Percentiles rank a stretch among this genome's conserved stretches.
Evolutionary conservation across 2,329 filamentous ascomycete species (phyloP).

Genomic region (Mycogone perniciosa): DNA sequence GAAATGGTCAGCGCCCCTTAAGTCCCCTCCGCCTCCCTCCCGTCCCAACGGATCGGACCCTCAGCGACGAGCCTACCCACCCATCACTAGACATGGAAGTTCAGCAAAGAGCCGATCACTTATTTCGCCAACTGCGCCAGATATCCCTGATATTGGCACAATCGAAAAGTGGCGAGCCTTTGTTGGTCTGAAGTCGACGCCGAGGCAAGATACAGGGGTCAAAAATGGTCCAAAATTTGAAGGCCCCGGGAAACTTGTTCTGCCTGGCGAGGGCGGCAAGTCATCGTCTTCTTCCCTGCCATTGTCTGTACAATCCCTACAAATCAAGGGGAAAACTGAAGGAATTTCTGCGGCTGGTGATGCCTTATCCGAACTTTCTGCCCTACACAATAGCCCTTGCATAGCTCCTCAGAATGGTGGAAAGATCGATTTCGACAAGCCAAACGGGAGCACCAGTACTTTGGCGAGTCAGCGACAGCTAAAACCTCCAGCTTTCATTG

Average conservation of each 20-base stretch:
- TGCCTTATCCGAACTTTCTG: neutral
- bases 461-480: neutral
- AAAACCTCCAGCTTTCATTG: neutral
- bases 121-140: constrained; percentile 22
- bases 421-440: neutral
- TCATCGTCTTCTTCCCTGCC: neutral
- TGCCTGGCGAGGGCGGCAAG: neutral
- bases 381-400: neutral
- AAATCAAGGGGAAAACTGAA: neutral
- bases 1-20: constrained; percentile 24
- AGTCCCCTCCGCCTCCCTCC: constrained; percentile 17
- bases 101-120: constrained; percentile 22
- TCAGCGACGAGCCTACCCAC: constrained; percentile 28
- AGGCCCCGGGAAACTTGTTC: neutral
- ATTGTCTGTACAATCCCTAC: neutral
- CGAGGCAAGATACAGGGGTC: neutral
- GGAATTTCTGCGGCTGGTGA: neutral
- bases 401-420: neutral
- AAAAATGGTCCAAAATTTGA: constrained; percentile 8
- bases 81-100: constrained; percentile 30
- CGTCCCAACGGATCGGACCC: constrained; percentile 19
- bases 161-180: constrained; percentile 28
- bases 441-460: too few species aligned
- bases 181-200: constrained; percentile 20
- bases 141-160: constrained; percentile 26